A percentile compares a stretch with the other conserved stretches of the same genome.
These are phyloP conservation scores for Trichosporon ovoides DNA, from an alignment of 1,284 basidiomycete genomes.

Conservation along the genomic window DNA sequence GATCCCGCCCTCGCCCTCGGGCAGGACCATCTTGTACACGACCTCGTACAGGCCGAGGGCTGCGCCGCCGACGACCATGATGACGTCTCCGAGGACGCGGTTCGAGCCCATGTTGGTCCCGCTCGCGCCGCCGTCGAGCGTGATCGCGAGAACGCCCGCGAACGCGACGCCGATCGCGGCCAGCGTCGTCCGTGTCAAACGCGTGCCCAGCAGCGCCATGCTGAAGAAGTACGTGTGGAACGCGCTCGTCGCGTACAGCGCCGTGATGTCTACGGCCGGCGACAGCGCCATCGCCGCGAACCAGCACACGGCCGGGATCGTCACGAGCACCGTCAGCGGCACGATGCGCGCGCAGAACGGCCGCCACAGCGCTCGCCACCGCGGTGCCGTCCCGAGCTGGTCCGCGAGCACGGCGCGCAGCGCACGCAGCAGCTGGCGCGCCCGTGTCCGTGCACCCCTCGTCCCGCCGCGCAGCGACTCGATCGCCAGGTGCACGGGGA, in stretches of 20 bases:
- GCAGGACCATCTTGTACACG: slow-evolving; percentile 47
- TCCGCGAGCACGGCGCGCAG: slow-evolving; percentile 19
- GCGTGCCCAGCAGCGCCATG: slow-evolving; percentile 38
- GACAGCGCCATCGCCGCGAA: slow-evolving; percentile 39
- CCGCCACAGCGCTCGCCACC: slow-evolving; percentile 27
- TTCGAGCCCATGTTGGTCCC: slow-evolving; percentile 14
- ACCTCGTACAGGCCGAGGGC: slow-evolving; percentile 48
- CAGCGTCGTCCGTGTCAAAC: slow-evolving; percentile 36
- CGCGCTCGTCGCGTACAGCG: slow-evolving; percentile 39
- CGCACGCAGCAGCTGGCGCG: slow-evolving; percentile 11
- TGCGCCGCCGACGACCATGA: slow-evolving; percentile 47
- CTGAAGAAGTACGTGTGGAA: slow-evolving; percentile 45
- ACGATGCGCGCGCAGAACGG: slow-evolving; percentile 27
- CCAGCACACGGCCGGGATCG: slow-evolving; percentile 39
- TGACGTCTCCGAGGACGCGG: slow-evolving; percentile 40
- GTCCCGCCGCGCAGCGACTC: slow-evolving; percentile 17
- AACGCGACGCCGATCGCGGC: slow-evolving; percentile 44
- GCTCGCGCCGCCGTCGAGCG: slow-evolving; percentile 26
- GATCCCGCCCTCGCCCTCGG: slow-evolving; percentile 41
- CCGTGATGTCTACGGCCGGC: slow-evolving; percentile 41
- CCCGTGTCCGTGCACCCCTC: neutral
- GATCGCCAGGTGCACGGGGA: slow-evolving; percentile 37
- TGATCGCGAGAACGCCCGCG: slow-evolving; percentile 42
- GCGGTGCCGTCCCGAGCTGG: slow-evolving; percentile 18
- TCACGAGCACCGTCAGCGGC: slow-evolving; percentile 35